These are phyloP conservation scores for Raddia distichophylla DNA, from an alignment of 176 grass and related monocot genomes.

Conservation along the genomic window DNA sequence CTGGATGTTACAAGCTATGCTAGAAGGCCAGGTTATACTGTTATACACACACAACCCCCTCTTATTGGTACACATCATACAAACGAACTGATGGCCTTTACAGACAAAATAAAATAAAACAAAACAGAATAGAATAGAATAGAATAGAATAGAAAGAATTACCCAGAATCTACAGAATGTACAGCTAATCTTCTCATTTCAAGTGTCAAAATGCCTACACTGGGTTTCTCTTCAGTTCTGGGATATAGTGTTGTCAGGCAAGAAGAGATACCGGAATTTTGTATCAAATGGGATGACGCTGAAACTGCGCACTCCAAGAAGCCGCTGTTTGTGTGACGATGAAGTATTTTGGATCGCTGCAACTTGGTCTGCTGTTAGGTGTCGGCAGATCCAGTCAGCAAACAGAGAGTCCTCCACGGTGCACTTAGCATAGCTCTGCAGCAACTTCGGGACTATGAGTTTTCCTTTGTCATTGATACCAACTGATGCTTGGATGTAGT, in stretches of 20 bases:
- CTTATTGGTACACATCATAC: neutral
- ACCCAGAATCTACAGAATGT: constrained; percentile 42
- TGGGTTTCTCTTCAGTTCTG: constrained; percentile 14
- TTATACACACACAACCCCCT: neutral
- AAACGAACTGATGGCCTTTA: constrained; percentile 34
- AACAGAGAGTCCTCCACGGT: constrained; percentile 85
- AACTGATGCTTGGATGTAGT: constrained; percentile 85
- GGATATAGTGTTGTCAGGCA: constrained; percentile 43
- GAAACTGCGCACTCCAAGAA: constrained; percentile 72
- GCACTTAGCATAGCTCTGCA: constrained; percentile 83
- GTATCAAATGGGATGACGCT: constrained; percentile 66
- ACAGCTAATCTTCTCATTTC: constrained; percentile 2
- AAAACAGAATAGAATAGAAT: too few species aligned
- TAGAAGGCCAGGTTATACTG: neutral
- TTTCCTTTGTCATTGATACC: constrained; percentile 80
- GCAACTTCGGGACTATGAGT: constrained; percentile 69
- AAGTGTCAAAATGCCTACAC: constrained; percentile 10
- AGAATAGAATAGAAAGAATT: neutral
- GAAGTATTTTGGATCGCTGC: constrained; percentile 58
- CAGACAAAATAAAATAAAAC: neutral
- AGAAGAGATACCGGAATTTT: constrained; percentile 81
- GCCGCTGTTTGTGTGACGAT: constrained; percentile 62
- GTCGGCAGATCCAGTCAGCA: constrained; percentile 85
- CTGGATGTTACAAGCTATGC: neutral
- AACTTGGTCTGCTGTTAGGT: constrained; percentile 69